These are phyloP conservation scores for Rhytidhysteron rufulum DNA, from an alignment of 2,329 filamentous ascomycete species.

Conservation along the genomic window DNA sequence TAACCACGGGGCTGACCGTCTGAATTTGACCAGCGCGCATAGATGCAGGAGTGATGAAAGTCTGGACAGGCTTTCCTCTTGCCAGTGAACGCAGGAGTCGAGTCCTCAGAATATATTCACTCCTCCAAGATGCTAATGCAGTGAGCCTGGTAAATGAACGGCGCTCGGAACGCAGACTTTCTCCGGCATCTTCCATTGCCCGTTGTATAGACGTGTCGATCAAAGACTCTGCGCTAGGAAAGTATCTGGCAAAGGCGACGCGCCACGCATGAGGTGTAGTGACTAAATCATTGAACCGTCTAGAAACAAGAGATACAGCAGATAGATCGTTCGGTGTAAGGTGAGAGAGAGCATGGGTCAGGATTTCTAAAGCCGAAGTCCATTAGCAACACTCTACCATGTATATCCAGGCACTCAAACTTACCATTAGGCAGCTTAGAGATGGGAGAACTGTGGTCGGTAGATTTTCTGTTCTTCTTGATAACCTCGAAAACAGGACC, in stretches of 20 bases:
- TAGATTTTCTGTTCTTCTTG: slow-evolving; percentile 42
- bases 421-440: slow-evolving; percentile 76
- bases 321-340: slow-evolving; percentile 80
- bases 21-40: slow-evolving; percentile 55
- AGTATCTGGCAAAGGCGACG: slow-evolving; percentile 86
- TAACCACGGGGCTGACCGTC: slow-evolving; percentile 70
- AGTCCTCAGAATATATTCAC: slow-evolving; percentile 88
- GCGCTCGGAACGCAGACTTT: slow-evolving; percentile 62
- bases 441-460: slow-evolving; percentile 47
- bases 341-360: slow-evolving; percentile 89
- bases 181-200: slow-evolving; percentile 37
- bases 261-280: slow-evolving; percentile 93
- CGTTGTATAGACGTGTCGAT: slow-evolving; percentile 39
- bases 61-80: slow-evolving; percentile 71
- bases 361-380: slow-evolving; percentile 62
- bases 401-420: slow-evolving; percentile 16
- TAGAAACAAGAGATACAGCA: slow-evolving; percentile 79
- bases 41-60: slow-evolving; percentile 50
- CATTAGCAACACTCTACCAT: neutral
- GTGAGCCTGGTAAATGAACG: slow-evolving; percentile 81
- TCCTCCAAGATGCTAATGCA: slow-evolving; percentile 85
- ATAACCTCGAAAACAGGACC: slow-evolving; percentile 52
- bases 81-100: slow-evolving; percentile 75
- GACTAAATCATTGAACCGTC: slow-evolving; percentile 79
- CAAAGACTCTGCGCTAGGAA: slow-evolving; percentile 68